Base-by-base conservation (phyloP, 208 protist species). In the Acanthamoeba lugdunensis region DNA sequence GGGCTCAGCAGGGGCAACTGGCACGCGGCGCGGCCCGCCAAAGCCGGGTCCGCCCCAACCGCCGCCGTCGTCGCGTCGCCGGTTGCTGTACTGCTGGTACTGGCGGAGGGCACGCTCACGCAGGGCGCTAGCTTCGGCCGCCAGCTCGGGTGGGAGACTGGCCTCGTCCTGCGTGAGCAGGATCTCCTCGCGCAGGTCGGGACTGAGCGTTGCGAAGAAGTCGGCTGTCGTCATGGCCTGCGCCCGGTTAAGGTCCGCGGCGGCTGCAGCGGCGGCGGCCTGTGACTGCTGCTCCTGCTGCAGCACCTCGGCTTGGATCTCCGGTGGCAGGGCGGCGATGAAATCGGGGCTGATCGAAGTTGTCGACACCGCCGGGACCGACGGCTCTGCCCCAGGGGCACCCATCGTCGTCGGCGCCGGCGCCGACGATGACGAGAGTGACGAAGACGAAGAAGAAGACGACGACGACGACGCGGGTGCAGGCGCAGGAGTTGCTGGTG, bases 121-220 rank as follows among this genome's bases (percentile, higher is more conserved):
- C 33, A 98, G 92, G 77, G 95, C 93, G 58, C 94, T 94, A 21
- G 98, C 98, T 94, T 99, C 98, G 0, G 96, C 97, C 37, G 96
- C 94, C 4, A 98, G 87, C 67, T 97, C 97, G 21, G 98, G 96
- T 79, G 97, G 95, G 4, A 99, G 94, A n/a, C 96, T 96, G 37
- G 97, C 97, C 25, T 96, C 96, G 69, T 96, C 94, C 71, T 96
- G 95, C 33, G 93, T 95, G 54, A 98, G 94, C 37, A 98, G 95
- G 9, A 98, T 95, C 88, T 98, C 98, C 21, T 97, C 79, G 18
- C 96, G 94, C 77, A 98, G 92, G 61, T 98, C 96, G 37, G 94
- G 95, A 52, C 94, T 90, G 1, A 97, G 90, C 16, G 95, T 96
- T 0, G 96, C 96, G 4, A 97, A 73, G 85, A 97, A 97, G 0